Evolutionary conservation across 1,284 basidiomycete genomes (phyloP).

Genomic region (Sphaerobolus stellatus): DNA sequence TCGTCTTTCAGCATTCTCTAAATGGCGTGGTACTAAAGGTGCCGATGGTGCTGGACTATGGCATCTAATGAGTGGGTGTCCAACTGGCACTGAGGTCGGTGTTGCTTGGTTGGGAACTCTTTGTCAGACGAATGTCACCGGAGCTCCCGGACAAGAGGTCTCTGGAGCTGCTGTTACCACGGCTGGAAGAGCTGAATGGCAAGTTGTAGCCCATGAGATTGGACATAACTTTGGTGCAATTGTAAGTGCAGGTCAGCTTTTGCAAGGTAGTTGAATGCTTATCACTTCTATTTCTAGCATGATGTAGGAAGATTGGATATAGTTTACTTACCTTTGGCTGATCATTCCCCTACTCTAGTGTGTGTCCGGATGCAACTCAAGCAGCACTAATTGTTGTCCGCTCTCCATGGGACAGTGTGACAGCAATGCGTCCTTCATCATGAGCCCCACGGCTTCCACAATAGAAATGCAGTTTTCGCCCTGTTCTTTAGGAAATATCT

Average conservation of each 20-base stretch:
- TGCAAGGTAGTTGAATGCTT: constrained; percentile 1
- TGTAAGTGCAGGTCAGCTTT: constrained; percentile 42
- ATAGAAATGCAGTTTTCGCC: constrained; percentile 71
- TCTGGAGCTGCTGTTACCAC: constrained; percentile 87
- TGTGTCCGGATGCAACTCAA: constrained; percentile 58
- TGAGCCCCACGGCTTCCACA: constrained; percentile 74
- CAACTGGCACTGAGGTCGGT: constrained; percentile 82
- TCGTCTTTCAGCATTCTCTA: constrained; percentile 77
- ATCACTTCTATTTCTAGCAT: constrained; percentile 42
- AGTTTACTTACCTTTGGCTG: constrained; percentile 4
- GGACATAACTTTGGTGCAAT: constrained; percentile 93
- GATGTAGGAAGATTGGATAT: constrained; percentile 44
- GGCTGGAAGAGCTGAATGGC: constrained; percentile 71
- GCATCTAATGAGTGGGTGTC: constrained; percentile 89
- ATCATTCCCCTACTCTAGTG: constrained; percentile 45
- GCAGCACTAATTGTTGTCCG: constrained; percentile 73
- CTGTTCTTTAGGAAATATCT: constrained; percentile 87
- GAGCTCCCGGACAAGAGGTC: constrained; percentile 52
- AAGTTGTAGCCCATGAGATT: constrained; percentile 86
- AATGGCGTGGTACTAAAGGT: constrained; percentile 78
- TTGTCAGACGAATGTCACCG: constrained; percentile 55
- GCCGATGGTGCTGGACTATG: constrained; percentile 77
- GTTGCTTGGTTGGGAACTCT: constrained; percentile 84
- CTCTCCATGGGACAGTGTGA: constrained; percentile 60
- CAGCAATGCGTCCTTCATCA: constrained; percentile 69